Base-by-base conservation (phyloP, 306 rosid genomes). In the Neltuma alba region DNA sequence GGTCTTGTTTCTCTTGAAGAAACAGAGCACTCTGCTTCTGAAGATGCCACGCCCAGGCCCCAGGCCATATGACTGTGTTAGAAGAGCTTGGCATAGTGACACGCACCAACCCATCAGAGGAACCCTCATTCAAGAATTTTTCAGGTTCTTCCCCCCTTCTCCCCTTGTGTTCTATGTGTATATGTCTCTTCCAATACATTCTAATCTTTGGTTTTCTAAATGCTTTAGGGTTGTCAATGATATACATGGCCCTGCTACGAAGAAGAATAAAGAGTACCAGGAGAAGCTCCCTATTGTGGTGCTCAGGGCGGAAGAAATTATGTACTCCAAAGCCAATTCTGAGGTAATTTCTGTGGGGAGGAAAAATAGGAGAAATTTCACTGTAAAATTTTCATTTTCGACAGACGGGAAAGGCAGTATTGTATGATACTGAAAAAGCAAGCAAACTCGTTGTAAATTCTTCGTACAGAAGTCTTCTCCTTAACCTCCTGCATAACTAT, bases 61-160 rank as follows among this genome's bases (percentile, higher is more conserved):
- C 5, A 89, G 91, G 63, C 93, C 92, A 20, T 91, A 89, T 79
- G 97, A 91, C 84, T 91, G 93, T 52, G 91, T 89, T 47, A 84
- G 88, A 81, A 91, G 92, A 74, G 93, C 93, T 82, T 93, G 98
- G 98, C 98, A 93, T 64, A 87, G 90, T 74, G 94, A 93, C 40
- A 88, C 86, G 7, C 98, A 93, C 79, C 92, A 87, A 67, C 98
- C 94, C 88, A 82, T 93, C 34, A 80, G 93, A 80, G 98, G 92
- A 65, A 89, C 91, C 79, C 93, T 93, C 69, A 91, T 93, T 74
- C 93, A 88, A 79, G 91, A 93, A 81, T 89, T 93, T 85, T 93
- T 91, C 93, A 91, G 94, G 98, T 93, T 36, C 65, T 60, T 60
- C 48, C 48, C 48, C 12, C 2, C 48, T 44, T 44, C 65, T 68